These are phyloP conservation scores for Hymenoscyphus occultus DNA, from an alignment of 2,329 filamentous ascomycete genomes.

Conservation along the genomic window DNA sequence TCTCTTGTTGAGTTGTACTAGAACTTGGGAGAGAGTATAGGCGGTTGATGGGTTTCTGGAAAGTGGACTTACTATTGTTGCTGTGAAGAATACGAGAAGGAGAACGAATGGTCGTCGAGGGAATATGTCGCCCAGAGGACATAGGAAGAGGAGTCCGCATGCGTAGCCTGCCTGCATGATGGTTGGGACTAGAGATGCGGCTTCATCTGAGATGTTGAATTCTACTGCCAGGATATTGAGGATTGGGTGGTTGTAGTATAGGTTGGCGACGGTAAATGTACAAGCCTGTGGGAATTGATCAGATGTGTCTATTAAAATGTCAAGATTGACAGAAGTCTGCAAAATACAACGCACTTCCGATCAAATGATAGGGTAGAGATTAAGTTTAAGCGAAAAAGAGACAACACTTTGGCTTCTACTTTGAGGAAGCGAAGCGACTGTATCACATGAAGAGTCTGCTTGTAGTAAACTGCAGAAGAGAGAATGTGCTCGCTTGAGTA, in stretches of 20 bases:
- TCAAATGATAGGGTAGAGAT: background rate
- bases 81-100: constrained; percentile 62
- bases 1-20: no score
- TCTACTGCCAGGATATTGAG: constrained; percentile 70
- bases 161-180: constrained; percentile 79
- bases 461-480: background rate
- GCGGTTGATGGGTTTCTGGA: constrained; percentile 5
- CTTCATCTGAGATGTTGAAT: constrained; percentile 68
- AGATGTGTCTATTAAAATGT: background rate
- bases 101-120: constrained; percentile 68
- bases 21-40: no score
- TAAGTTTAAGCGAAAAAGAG: background rate
- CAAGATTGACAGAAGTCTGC: no score
- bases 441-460: background rate
- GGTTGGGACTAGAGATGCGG: constrained; percentile 66
- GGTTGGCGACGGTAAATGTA: constrained; percentile 72
- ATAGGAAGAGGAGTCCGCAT: constrained; percentile 66
- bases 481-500: background rate
- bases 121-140: constrained; percentile 71
- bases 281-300: constrained; percentile 40
- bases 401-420: no score
- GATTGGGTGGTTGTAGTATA: constrained; percentile 81
- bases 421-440: no score
- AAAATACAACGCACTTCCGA: no score
- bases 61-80: constrained; percentile 54